Evolutionary conservation across 768 basidiomycete genomes (phyloP), one percentile per base, ranked within the genome.

Genomic region (Phallus indusiatus): DNA sequence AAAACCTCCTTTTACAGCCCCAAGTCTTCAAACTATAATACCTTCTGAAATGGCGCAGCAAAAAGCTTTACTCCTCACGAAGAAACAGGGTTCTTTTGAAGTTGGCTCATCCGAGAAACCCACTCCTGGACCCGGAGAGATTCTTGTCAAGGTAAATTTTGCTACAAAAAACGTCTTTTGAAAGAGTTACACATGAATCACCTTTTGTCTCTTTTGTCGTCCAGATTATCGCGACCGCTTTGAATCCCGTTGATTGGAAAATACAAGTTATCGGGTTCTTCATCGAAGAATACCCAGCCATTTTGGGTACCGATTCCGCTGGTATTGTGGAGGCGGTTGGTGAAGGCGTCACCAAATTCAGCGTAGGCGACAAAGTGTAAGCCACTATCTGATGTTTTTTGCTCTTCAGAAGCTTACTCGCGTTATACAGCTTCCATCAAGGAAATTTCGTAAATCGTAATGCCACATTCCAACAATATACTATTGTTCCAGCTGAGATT

Each of bases 241-340:
- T 82, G 52, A 81, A 82, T 61, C 82, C 82, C 1, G 72, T 74
- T 14, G 82, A 83, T 61, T 79, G 78, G 68, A 80, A 79, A 64
- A 72, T 80, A 22, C 78, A 77, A 57, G 73, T 68, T 51, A 70
- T 69, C 52, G 73, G 72, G 1, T 62, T 71, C 24, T 72, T 73
- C 56, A 65, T 76, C 46, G 70, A 72, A 20, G 62, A 71, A 17
- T 82, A 69, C 61, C 82, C 78, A 12, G 73, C 73, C 5, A 67
- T 82, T 1, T 59, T 78, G 0, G 82, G 82, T 0, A 70, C 66
- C 9, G 82, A 84, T 54, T 70, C 73, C 35, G 77, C 82, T 47
- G 83, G 83, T 5, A 73, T 75, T 1, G 76, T 84, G 5, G 76
- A 74, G 21, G 74, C 70, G 34, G 70, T 83, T 49, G 83, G 82